These are phyloP conservation scores for Gossypium schwendimanii DNA, from an alignment of 441 rosid species.

Conservation along the genomic window DNA sequence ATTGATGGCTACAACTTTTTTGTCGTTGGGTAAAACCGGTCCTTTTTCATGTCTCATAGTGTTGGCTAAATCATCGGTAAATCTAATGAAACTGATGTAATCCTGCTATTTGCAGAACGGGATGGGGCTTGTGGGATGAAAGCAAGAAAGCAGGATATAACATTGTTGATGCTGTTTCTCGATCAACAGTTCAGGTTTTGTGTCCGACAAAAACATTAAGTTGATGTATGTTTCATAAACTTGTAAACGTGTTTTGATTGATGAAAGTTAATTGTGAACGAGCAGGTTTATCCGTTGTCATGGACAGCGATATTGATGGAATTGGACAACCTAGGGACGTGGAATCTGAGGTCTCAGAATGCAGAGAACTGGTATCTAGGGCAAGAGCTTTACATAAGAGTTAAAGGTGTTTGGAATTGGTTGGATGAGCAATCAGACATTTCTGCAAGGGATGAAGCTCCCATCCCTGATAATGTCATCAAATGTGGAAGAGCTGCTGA, in stretches of 20 bases:
- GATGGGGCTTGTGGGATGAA: constrained; percentile 26
- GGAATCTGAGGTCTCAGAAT: constrained; percentile 43
- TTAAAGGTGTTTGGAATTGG: constrained; percentile 13
- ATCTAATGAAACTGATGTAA: background rate
- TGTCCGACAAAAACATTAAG: background rate
- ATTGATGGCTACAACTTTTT: constrained; percentile 36
- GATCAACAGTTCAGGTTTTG: constrained; percentile 35
- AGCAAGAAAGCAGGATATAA: constrained; percentile 22
- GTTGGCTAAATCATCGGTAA: background rate
- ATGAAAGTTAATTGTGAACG: background rate
- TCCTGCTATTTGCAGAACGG: constrained; percentile 18
- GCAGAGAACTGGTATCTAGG: constrained; percentile 36
- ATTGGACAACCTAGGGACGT: constrained; percentile 40
- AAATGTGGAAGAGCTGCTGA: constrained; percentile 17
- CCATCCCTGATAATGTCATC: constrained; percentile 24
- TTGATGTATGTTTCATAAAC: background rate
- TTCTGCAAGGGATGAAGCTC: constrained; percentile 21
- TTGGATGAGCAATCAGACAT: constrained; percentile 8
- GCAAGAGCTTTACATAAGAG: constrained; percentile 39
- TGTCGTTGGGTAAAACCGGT: constrained; percentile 32
- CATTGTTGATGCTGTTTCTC: constrained; percentile 32
- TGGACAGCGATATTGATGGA: constrained; percentile 38
- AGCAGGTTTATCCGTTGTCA: constrained; percentile 32
- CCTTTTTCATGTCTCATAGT: background rate
- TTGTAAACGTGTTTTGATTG: background rate